Percentiles rank a stretch among this genome's conserved stretches.
phyloP scores from a whole-genome alignment of 768 basidiomycete genomes.

The Lactifluus piperatus region DNA sequence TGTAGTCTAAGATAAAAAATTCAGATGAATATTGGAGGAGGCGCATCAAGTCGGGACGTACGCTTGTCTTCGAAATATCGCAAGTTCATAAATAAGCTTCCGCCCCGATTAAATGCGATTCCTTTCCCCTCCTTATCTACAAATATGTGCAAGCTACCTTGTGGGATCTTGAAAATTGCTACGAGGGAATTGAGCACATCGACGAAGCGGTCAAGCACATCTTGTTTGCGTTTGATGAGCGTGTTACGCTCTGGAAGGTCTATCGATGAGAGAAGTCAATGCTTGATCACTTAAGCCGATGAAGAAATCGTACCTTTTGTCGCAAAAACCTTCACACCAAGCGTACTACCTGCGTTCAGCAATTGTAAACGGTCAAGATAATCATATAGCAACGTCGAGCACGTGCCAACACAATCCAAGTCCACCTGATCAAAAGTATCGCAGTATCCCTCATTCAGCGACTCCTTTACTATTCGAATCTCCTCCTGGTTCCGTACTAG shows the following conservation, averaged over 20 bases:
- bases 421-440: conserved; percentile 64
- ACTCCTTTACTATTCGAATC: conserved; percentile 67
- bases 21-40: not conserved
- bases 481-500: conserved; percentile 54
- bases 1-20: conserved; percentile 49
- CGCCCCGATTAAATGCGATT: conserved; percentile 91
- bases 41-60: conserved; percentile 34
- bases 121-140: conserved; percentile 70
- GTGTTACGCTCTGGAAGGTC: conserved; percentile 46
- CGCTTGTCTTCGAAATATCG: conserved; percentile 84
- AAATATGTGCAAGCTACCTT: conserved; percentile 75
- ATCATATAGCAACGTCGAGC: not conserved
- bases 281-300: not conserved
- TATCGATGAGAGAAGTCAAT: conserved; percentile 24
- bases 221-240: conserved; percentile 44
- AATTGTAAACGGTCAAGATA: not conserved
- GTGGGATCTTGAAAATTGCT: conserved; percentile 63
- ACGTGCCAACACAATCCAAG: conserved; percentile 51
- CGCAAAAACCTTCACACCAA: not conserved
- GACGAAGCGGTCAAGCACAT: conserved; percentile 62
- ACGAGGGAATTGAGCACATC: conserved; percentile 57
- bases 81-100: conserved; percentile 81
- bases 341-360: not conserved
- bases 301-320: conserved; percentile 10
- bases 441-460: conserved; percentile 74